These are phyloP conservation scores for Dichomitus squalens DNA, from an alignment of 1,284 basidiomycete species.

Conservation along the genomic window DNA sequence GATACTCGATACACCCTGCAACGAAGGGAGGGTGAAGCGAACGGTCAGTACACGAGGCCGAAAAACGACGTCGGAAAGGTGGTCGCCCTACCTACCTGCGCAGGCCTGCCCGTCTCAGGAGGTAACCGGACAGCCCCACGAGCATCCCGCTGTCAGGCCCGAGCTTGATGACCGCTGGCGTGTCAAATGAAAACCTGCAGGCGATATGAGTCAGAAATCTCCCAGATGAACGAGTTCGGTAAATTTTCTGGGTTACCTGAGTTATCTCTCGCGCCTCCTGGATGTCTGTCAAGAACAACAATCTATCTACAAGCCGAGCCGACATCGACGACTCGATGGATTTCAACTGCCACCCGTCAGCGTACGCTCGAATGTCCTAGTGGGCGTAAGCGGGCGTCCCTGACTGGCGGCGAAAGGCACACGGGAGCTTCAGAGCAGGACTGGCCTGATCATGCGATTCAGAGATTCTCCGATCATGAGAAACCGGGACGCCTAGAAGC, in stretches of 20 bases:
- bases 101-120: conserved; percentile 13
- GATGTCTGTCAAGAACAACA: not conserved
- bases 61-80: conserved; percentile 6
- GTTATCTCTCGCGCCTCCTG: not conserved
- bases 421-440: conserved; percentile 8
- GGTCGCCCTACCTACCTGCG: conserved; percentile 23
- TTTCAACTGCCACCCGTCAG: not conserved
- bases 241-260: not conserved
- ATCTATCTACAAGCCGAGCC: not conserved
- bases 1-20: not conserved
- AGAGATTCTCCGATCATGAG: conserved; percentile 26
- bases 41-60: conserved; percentile 11
- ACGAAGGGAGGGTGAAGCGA: conserved; percentile 8
- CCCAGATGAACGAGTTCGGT: conserved; percentile 10
- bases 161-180: conserved; percentile 15
- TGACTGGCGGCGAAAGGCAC: conserved; percentile 3
- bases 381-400: conserved; percentile 7
- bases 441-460: conserved; percentile 23
- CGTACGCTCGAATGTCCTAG: not conserved
- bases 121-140: conserved; percentile 18
- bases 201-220: conserved; percentile 18
- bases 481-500: conserved; percentile 24
- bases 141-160: conserved; percentile 15
- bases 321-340: not conserved
- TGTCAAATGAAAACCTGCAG: conserved; percentile 25